phyloP scores from a whole-genome alignment of 1,284 basidiomycete genomes.

The Cutaneotrichosporon arboriforme region DNA sequence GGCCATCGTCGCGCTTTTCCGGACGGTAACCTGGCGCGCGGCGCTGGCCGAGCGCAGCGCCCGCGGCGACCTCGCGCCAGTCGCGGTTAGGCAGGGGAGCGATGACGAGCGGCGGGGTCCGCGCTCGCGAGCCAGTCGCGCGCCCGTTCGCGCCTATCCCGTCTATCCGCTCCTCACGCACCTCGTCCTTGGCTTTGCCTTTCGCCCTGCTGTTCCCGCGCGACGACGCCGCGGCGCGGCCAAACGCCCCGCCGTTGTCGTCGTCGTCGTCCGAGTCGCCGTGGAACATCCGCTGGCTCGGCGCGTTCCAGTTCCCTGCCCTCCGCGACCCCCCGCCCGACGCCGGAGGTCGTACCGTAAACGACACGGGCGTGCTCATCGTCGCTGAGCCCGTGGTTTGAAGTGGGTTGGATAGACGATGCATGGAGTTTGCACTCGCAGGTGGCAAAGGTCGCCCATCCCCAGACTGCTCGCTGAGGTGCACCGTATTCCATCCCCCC shows the following conservation, averaged over 20 bases:
- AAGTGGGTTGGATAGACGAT: not conserved
- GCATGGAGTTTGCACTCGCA: not conserved
- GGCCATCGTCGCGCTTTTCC: conserved; percentile 49
- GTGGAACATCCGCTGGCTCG: conserved; percentile 37
- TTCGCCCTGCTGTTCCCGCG: not conserved
- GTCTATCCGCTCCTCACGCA: conserved; percentile 55
- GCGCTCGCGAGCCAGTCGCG: conserved; percentile 53
- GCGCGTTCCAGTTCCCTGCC: conserved; percentile 19
- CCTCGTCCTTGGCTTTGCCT: conserved; percentile 49
- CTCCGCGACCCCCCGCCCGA: no score
- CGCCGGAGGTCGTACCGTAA: conserved; percentile 42
- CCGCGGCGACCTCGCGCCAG: conserved; percentile 64
- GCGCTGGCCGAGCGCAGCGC: conserved; percentile 17
- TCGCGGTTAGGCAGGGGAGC: conserved; percentile 75
- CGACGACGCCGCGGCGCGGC: not conserved
- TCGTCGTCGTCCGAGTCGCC: conserved; percentile 39
- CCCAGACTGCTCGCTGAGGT: no score
- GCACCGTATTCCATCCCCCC: not conserved
- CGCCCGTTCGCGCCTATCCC: conserved; percentile 54
- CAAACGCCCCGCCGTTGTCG: conserved; percentile 29
- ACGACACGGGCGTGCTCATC: conserved; percentile 46
- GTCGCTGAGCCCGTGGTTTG: conserved; percentile 11
- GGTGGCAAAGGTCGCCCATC: no score
- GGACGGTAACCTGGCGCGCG: conserved; percentile 59
- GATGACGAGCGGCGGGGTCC: conserved; percentile 67